A percentile compares a stretch with the other conserved stretches of the same genome.
These are phyloP conservation scores for Crotalaria pallida DNA, from an alignment of 306 rosid species.

Conservation along the genomic window DNA sequence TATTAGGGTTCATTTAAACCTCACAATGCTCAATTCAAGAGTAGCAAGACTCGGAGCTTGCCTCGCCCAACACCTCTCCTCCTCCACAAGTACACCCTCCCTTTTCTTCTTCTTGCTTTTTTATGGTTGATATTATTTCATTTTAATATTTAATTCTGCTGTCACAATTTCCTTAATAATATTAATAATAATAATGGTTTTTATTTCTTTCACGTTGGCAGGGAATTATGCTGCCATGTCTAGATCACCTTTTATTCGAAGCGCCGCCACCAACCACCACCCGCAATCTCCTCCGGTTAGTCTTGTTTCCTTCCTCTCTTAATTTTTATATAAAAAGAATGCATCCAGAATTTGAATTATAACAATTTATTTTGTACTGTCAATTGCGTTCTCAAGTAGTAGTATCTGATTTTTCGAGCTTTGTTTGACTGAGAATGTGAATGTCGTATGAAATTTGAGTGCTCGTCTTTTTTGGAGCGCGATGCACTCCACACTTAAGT, in stretches of 20 bases:
- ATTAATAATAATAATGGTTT: background rate
- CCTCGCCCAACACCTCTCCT: conserved; percentile 11
- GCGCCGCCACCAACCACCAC: background rate
- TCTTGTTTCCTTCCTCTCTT: background rate
- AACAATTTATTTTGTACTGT: background rate
- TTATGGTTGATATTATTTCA: background rate
- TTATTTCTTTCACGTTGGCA: conserved; percentile 12
- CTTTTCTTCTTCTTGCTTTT: background rate
- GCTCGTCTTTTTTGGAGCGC: background rate
- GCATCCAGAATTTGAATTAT: background rate
- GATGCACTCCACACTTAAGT: background rate
- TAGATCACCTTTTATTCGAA: conserved; percentile 9
- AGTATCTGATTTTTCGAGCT: background rate
- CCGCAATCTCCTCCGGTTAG: conserved; percentile 31
- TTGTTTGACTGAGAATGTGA: background rate
- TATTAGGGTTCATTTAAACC: background rate
- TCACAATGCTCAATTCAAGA: conserved; percentile 24
- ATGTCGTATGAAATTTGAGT: background rate
- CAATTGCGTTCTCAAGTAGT: background rate
- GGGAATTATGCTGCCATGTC: conserved; percentile 20
- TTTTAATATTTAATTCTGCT: background rate
- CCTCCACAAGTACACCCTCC: conserved; percentile 12
- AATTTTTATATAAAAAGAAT: no score
- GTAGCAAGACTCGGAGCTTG: conserved; percentile 29
- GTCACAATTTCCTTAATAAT: background rate